Evolutionary conservation across 192 early-diverging fungal species (phyloP), one percentile per base, ranked within the genome.

Genomic region (Coemansia sp.): DNA sequence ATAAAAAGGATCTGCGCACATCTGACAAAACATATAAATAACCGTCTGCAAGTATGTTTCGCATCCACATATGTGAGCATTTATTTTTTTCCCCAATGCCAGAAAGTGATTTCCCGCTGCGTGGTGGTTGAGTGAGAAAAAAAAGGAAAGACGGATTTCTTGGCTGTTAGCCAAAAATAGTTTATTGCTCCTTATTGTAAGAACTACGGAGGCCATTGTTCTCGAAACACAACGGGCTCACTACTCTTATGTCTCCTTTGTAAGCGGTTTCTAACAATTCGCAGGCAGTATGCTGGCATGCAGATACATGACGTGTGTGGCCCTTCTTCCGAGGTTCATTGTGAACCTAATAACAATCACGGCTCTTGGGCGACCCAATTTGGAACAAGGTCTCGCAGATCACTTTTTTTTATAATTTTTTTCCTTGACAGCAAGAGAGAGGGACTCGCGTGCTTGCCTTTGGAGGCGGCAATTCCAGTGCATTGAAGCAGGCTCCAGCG

Each of bases 231-330:
- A 48, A 48, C 46, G 46, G 19, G 46, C 46, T 8, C 19, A 48
- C 46, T 48, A 48, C n/a, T 48, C n/a, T 48, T 48, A 21, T 8
- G 17, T 19, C 42, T n/a, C 19, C 19, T 48, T 48, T 48, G 19
- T 48, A 48, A 48, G 46, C 46, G 19, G 46, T 21, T 48, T n/a
- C 19, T 48, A 48, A 48, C 46, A 48, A 48, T 48, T 19, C 3
- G n/a, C 46, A 48, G 46, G 19, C 46, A 48, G 46, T 48, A 48
- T 48, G n/a, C n/a, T 48, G 46, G 51, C 27, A 55, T 42, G 41
- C 41, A 42, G 41, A 42, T 42, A 42, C 41, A 42, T 55, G 51
- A 55, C 51, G 51, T 12, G 51, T 5, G 51, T 55, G 25, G 51
- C 25, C 51, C 51, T 48, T n/a, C 46, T n/a, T 21, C 27, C 51